Conservation (phyloP, 2,329 filamentous ascomycete genomes). For the Colletotrichum noveboracense region DNA sequence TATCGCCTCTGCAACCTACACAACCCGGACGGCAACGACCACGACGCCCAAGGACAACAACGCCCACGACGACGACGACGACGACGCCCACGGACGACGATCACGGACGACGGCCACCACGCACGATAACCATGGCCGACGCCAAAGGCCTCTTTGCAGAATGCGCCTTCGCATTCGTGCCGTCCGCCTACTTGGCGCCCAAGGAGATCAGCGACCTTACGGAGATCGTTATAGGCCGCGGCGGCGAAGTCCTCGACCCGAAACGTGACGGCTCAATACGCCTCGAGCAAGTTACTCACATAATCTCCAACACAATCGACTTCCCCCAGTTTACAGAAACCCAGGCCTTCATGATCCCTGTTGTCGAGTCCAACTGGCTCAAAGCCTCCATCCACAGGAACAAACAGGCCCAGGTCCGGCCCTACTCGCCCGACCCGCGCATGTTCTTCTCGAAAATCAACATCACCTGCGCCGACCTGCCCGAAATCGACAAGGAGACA, state of each 20-base stretch:
- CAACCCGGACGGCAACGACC: background rate
- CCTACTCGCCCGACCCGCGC: conserved; percentile 88
- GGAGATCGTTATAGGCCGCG: conserved; percentile 50
- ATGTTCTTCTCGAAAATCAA: conserved; percentile 89
- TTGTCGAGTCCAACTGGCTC: conserved; percentile 86
- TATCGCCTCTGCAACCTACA: background rate
- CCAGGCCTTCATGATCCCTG: conserved; percentile 78
- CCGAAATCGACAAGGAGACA: conserved; percentile 85
- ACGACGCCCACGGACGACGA: background rate
- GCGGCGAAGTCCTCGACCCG: conserved; percentile 53
- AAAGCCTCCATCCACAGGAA: conserved; percentile 70
- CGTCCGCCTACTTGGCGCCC: conserved; percentile 43
- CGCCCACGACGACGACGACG: background rate
- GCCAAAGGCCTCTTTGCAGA: conserved; percentile 43
- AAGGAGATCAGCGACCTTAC: conserved; percentile 50
- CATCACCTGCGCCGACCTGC: conserved; percentile 83
- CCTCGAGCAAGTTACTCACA: conserved; percentile 57
- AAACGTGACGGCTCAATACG: conserved; percentile 53
- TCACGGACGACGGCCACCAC: background rate
- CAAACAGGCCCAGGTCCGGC: conserved; percentile 78
- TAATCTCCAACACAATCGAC: conserved; percentile 78
- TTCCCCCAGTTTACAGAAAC: conserved; percentile 86
- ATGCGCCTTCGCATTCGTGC: conserved; percentile 51
- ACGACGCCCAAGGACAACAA: background rate
- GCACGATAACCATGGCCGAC: conserved; percentile 24